These are phyloP conservation scores for Trichoderma asperellum DNA, from an alignment of 2,329 filamentous ascomycete genomes.

Conservation along the genomic window DNA sequence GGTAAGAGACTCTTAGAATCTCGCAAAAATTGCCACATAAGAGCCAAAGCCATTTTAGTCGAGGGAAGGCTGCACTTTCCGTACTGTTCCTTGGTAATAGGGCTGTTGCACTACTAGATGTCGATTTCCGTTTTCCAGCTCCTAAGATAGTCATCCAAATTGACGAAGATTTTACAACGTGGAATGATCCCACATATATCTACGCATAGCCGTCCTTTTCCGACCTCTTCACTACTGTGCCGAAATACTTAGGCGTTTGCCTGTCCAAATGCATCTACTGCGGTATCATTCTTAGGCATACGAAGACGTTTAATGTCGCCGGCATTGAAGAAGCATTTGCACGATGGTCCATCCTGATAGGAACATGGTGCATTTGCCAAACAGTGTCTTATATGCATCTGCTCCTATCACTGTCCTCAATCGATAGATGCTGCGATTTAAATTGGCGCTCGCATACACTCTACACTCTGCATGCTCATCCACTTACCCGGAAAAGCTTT, in stretches of 20 bases:
- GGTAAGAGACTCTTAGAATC: neutral
- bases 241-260: neutral
- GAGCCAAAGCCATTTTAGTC: neutral
- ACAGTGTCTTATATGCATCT: neutral
- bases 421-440: neutral
- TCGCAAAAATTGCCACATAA: neutral
- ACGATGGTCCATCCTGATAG: neutral
- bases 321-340: neutral
- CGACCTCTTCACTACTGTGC: neutral
- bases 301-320: neutral
- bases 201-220: neutral
- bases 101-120: neutral
- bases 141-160: neutral
- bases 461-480: neutral
- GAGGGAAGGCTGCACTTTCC: neutral
- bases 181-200: neutral
- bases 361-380: neutral
- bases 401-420: no score
- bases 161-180: neutral
- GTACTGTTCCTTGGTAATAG: neutral
- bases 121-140: neutral
- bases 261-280: no score
- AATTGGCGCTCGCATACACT: neutral
- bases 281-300: neutral
- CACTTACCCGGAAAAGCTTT: constrained; percentile 10